Base-by-base conservation (phyloP, 495 filamentous ascomycete species). In the Glonium stellatum region DNA sequence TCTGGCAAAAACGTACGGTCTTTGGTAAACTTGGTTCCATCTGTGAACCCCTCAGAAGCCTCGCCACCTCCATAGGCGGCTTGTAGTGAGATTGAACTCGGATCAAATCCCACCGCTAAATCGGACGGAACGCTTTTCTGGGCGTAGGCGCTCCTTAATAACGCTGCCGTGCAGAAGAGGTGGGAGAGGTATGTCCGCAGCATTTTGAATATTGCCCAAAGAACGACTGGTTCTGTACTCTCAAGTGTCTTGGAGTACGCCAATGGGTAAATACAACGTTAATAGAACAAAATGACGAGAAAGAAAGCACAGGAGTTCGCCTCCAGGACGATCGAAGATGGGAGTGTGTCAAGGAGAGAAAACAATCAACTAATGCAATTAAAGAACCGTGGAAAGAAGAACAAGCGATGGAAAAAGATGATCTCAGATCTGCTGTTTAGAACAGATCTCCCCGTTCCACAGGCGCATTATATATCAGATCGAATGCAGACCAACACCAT, bases 91-190 rank as follows among this genome's bases (percentile, higher is more conserved):
- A 42, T 37, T n/a, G 15, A 36, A 10, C 5, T 39, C 1, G 31
- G 15, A 34, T 55, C 53, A 18, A 55, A 55, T 9, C 37, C 53
- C 15, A 18, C n/a, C 5, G 34, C 22, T 37, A 55, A 19, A 37
- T 55, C 53, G 5, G 23, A 4, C 10, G 53, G 53, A n/a, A 55
- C 31, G 25, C 15, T 39, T 1, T 55, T 42, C 53, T 55, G 53
- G 12, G 53, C 23, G 39, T 18, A 44, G 44, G 44, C 27, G 27
- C 27, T 31, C 27, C 6, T 31, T 31, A 31, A 31, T 31, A 31
- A 6, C 27, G 27, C 27, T 6, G 27, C 27, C 6, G 27, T 6
- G 27, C 27, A 31, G 27, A 31, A 31, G 27, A 31, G 27, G 27
- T 31, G 27, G 6, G 27, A 31, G 27, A 31, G 27, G 27, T 31